These are phyloP conservation scores for Sarocladium strictum DNA, from an alignment of 2,329 filamentous ascomycete species.

Conservation along the genomic window DNA sequence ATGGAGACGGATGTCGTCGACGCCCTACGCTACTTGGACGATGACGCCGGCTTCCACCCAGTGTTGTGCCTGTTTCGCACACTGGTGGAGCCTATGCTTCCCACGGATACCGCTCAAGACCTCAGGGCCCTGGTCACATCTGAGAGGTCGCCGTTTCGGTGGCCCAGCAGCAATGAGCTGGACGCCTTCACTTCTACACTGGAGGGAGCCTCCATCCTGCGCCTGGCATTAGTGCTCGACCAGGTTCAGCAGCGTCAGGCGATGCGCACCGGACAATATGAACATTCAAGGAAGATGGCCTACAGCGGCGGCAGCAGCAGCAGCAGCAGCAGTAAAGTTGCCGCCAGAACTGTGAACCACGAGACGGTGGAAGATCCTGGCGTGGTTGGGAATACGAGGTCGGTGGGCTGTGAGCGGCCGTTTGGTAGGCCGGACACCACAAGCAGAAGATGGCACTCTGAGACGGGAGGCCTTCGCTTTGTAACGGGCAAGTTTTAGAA, in stretches of 20 bases:
- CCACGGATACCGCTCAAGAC: slow-evolving; percentile 21
- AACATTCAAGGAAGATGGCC: no score
- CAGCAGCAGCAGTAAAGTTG: no score
- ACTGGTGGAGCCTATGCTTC: slow-evolving; percentile 38
- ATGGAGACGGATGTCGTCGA: slow-evolving; percentile 25
- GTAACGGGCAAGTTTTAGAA: not conserved
- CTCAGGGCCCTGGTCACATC: slow-evolving; percentile 23
- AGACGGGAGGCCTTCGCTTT: not conserved
- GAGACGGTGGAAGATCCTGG: not conserved
- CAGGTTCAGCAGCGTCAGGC: not conserved
- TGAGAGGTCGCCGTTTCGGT: slow-evolving; percentile 17
- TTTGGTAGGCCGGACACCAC: not conserved
- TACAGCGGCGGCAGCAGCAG: no score
- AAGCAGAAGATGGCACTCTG: not conserved
- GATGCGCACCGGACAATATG: no score
- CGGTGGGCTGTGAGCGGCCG: not conserved
- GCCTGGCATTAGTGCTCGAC: not conserved
- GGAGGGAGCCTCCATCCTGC: not conserved
- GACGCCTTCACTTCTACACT: not conserved
- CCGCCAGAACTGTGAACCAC: no score
- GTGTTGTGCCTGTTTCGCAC: slow-evolving; percentile 42
- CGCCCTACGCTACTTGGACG: slow-evolving; percentile 27
- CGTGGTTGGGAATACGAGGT: not conserved
- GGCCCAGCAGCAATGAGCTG: slow-evolving; percentile 27
- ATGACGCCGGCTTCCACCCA: slow-evolving; percentile 29